phyloP scores from a whole-genome alignment of 495 filamentous ascomycete genomes.

The Patellaria atrata region DNA sequence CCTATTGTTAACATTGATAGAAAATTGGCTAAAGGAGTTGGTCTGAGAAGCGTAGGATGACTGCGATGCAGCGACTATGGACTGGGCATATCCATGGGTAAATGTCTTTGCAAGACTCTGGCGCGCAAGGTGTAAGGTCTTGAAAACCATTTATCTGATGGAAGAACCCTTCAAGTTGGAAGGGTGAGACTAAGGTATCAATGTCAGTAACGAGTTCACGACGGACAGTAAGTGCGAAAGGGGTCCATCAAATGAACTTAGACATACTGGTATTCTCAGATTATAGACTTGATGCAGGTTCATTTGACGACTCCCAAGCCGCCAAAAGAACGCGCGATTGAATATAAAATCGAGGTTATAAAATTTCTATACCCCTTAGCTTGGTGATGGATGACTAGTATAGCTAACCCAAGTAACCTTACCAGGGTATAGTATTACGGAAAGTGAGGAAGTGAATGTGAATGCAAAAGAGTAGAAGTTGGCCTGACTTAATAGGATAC shows the following conservation, averaged over 20 bases:
- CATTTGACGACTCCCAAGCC: constrained; percentile 44
- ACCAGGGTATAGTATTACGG: no score
- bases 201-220: constrained; percentile 13
- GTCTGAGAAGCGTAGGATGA: constrained; percentile 70
- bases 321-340: constrained; percentile 47
- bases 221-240: neutral
- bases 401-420: no score
- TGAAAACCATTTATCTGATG: constrained; percentile 68
- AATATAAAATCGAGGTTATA: no score
- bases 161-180: constrained; percentile 31
- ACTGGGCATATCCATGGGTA: constrained; percentile 94
- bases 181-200: constrained; percentile 27
- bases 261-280: constrained; percentile 36
- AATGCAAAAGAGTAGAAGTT: no score
- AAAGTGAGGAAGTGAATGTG: no score
- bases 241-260: neutral
- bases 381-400: no score
- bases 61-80: constrained; percentile 88
- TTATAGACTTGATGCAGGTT: constrained; percentile 41
- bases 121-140: constrained; percentile 83
- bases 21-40: constrained; percentile 33
- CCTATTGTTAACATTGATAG: constrained; percentile 34
- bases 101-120: constrained; percentile 92
- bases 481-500: no score
- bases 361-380: no score